Base-by-base conservation (phyloP, 2,329 filamentous ascomycete species). In the Ascochyta koolunga region DNA sequence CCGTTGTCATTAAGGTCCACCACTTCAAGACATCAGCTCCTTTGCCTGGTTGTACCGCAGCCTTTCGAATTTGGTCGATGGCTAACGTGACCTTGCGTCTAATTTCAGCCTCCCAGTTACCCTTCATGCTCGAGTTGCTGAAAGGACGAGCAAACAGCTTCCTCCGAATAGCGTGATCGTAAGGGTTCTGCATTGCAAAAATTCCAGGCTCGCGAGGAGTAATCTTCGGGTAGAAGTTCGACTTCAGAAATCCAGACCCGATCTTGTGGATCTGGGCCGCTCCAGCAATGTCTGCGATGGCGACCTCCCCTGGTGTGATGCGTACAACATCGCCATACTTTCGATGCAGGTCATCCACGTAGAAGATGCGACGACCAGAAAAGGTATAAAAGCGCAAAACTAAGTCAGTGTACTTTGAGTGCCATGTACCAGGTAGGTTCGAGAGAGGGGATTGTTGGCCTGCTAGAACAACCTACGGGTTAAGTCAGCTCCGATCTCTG, bases 181-280 rank as follows among this genome's bases (percentile, higher is more conserved):
- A 67, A 1, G 65, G 65, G 37, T 77, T 70, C 1, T 61, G 65
- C 72, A 77, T 75, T 11, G 70, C 67, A 50, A 79, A 79, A 9
- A 78, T 59, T 7, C 64, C 68, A 4, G 56, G 60, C 6, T 68
- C 67, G 3, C 64, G 65, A 39, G 61, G 64, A n/a, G 60, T 58
- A 7, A 69, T 41, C 4, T 55, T 50, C 25, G 59, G 32, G 54
- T 81, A 80, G 70, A 73, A 79, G 3, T 67, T 56, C 1, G 67
- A 71, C 54, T 81, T 80, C 3, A 68, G 56, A 42, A 77, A 80
- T 5, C 72, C 73, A 21, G 73, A 71, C 1, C 77, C 77, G 5
- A 77, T 70, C 35, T 64, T 66, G 40, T 72, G 68, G 16, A 72
- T 70, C 21, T 68, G 60, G 21, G 58, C 55, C 15, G 64, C 61